Base-by-base conservation (phyloP, 2,329 filamentous ascomycete genomes). In the Ceratocystis variospora region DNA sequence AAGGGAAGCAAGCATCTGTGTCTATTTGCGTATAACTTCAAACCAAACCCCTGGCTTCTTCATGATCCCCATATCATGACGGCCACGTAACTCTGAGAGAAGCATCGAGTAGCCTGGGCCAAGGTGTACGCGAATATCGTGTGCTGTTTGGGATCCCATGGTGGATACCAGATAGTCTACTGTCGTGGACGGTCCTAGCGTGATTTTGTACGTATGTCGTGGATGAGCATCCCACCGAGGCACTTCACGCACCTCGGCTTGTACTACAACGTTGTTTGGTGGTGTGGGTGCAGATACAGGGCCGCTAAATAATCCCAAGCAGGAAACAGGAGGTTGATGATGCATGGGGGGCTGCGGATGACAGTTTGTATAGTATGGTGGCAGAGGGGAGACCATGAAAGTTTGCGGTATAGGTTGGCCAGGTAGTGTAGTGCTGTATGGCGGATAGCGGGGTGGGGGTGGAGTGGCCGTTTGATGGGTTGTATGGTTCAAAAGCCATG, bases 191-290 rank as follows among this genome's bases (percentile, higher is more conserved):
- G 63, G 50, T 5, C 55, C 63, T 25, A 65, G 55, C 41, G 41
- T 57, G 31, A 65, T 10, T 22, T 59, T 19, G 28, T 65, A 65
- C 5, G 44, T 48, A 15, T 45, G 41, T 22, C 63, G 19, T 17
- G 63, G 22, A 1, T 28, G 63, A 8, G 22, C 37, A 31, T 61
- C 31, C 63, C 63, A 65, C 4, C 37, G 53, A 12, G 33, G 31
- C 5, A 65, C 63, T 25, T 65, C 63, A 12, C 50, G 53, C 22
- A 65, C 63, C 19, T 65, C 63, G 12, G 55, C 33, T 37, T 59
- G 63, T 2, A 46, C 25, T 22, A 59, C 25, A 33, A 37, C 15
- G 44, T 46, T 46, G 61, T 48, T 48, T 0, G 33, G 25, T 17
- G 41, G 31, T 6, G 61, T 33, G 17, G 12, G 41, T 12, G 44